These are phyloP conservation scores for Boletus vinaceobasis DNA, from an alignment of 768 basidiomycete species.

Conservation along the genomic window DNA sequence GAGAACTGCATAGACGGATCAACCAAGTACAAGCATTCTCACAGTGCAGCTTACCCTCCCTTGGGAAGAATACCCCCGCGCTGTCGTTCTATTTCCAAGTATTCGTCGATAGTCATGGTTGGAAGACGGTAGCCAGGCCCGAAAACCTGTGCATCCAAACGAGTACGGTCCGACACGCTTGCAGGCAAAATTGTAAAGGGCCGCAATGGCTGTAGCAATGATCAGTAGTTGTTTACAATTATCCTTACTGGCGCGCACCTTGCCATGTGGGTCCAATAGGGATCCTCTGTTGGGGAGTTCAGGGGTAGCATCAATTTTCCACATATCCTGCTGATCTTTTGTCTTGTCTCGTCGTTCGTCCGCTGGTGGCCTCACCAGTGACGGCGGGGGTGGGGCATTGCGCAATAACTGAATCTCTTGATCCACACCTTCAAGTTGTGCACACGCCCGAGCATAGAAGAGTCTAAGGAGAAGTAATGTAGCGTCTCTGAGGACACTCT, in stretches of 20 bases:
- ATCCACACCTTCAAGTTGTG: slow-evolving; percentile 61
- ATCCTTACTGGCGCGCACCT: slow-evolving; percentile 43
- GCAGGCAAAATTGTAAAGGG: slow-evolving; percentile 93
- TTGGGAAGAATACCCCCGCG: slow-evolving; percentile 85
- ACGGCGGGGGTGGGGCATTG: slow-evolving; percentile 45
- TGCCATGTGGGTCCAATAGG: slow-evolving; percentile 72
- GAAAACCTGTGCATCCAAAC: slow-evolving; percentile 79
- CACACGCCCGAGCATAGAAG: slow-evolving; percentile 63
- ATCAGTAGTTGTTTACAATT: slow-evolving; percentile 2
- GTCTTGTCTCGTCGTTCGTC: slow-evolving; percentile 40
- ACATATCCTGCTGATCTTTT: slow-evolving; percentile 52
- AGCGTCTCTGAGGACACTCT: slow-evolving; percentile 64
- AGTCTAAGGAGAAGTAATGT: slow-evolving; percentile 71
- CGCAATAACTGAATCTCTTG: slow-evolving; percentile 72
- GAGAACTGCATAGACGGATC: slow-evolving; percentile 44
- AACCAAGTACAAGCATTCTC: neutral
- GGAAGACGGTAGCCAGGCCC: slow-evolving; percentile 79
- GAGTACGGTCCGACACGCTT: slow-evolving; percentile 60
- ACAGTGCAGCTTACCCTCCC: slow-evolving; percentile 63
- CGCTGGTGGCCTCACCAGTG: slow-evolving; percentile 25
- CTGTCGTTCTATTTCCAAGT: slow-evolving; percentile 78
- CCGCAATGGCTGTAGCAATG: slow-evolving; percentile 61
- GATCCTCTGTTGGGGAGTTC: slow-evolving; percentile 50
- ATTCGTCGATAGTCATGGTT: slow-evolving; percentile 95
- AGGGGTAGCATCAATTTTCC: slow-evolving; percentile 68